Percentiles rank a stretch among this genome's conserved stretches.
Evolutionary conservation across 164 flowering plant species (phyloP).

Genomic region (Magnolia officinalis): DNA sequence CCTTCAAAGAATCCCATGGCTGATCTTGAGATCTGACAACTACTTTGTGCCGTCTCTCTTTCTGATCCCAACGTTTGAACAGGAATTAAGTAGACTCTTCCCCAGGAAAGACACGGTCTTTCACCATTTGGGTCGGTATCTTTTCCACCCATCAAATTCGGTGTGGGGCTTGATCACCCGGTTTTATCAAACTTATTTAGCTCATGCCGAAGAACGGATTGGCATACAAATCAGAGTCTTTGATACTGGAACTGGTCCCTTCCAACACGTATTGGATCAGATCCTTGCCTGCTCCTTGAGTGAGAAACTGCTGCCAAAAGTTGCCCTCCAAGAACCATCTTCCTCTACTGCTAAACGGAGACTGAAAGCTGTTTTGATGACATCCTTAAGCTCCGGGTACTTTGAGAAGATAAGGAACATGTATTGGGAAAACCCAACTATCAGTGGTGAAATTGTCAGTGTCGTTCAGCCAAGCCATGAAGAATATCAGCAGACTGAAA

Average conservation of each 20-base stretch:
- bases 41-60: conserved; percentile 81
- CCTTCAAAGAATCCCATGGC: conserved; percentile 59
- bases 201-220: conserved; percentile 66
- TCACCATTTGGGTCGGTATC: conserved; percentile 75
- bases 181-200: conserved; percentile 69
- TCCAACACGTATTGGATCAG: conserved; percentile 66
- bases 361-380: conserved; percentile 56
- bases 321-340: conserved; percentile 21
- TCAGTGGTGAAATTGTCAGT: conserved; percentile 57
- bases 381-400: conserved; percentile 64
- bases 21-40: conserved; percentile 68
- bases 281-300: conserved; percentile 57
- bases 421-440: conserved; percentile 74
- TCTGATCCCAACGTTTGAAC: conserved; percentile 63
- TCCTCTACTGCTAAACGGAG: conserved; percentile 19
- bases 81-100: conserved; percentile 57
- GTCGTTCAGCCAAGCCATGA: conserved; percentile 86
- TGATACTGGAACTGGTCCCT: conserved; percentile 56
- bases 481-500: conserved; percentile 60
- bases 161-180: conserved; percentile 84
- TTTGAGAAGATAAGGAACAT: conserved; percentile 55
- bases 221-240: conserved; percentile 81
- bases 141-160: conserved; percentile 70
- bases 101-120: conserved; percentile 72
- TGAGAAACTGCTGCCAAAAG: conserved; percentile 57